Percentiles rank a stretch among this genome's conserved stretches.
Evolutionary conservation across 257 asterid genomes (phyloP).

Genomic region (Handroanthus guayacan): DNA sequence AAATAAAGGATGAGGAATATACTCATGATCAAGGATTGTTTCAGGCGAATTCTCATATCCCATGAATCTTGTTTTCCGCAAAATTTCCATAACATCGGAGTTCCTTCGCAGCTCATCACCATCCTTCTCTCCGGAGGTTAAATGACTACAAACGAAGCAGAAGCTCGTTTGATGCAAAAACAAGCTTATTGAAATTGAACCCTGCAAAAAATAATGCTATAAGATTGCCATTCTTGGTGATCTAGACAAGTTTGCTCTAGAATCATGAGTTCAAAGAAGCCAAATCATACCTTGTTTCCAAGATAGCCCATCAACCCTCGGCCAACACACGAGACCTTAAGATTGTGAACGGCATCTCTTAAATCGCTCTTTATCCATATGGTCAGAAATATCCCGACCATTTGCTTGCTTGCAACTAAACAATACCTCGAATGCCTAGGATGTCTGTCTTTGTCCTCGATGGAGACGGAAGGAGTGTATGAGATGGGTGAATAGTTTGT

Average conservation of each 20-base stretch:
- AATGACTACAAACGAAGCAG: conserved; percentile 92
- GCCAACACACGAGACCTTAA: conserved; percentile 91
- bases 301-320: conserved; percentile 98
- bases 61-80: conserved; percentile 81
- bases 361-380: conserved; percentile 77
- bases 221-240: conserved; percentile 24
- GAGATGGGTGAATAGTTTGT: conserved; percentile 54
- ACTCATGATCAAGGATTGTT: conserved; percentile 92
- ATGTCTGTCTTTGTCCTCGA: conserved; percentile 58
- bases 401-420: conserved; percentile 87
- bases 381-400: conserved; percentile 87
- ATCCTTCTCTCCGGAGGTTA: conserved; percentile 91
- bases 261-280: conserved; percentile 17
- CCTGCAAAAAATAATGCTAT: conserved; percentile 51
- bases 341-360: conserved; percentile 64
- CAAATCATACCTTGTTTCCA: conserved; percentile 75
- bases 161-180: conserved; percentile 88
- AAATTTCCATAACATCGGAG: conserved; percentile 89
- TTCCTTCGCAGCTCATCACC: conserved; percentile 89
- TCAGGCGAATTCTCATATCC: conserved; percentile 78
- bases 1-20: conserved; percentile 14
- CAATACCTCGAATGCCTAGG: conserved; percentile 64
- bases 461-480: conserved; percentile 45
- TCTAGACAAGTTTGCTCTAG: conserved; percentile 1
- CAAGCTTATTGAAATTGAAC: conserved; percentile 93